phyloP scores from a whole-genome alignment of 495 filamentous ascomycete species.

The Tirmania nivea region DNA sequence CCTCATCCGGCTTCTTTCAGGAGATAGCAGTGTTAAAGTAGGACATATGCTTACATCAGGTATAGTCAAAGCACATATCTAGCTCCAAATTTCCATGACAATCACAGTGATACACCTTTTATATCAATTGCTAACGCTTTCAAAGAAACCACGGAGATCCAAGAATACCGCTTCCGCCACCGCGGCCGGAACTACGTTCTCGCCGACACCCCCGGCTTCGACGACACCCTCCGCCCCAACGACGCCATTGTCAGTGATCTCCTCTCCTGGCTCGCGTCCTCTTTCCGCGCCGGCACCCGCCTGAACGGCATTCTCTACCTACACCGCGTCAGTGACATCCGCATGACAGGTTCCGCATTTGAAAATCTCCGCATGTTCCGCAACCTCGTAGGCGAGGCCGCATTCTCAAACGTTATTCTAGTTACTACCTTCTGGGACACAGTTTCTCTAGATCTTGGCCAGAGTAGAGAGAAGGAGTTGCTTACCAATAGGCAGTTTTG shows the following conservation, averaged over 20 bases:
- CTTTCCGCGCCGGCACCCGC: slow-evolving; percentile 7
- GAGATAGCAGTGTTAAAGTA: too few relatives aligned
- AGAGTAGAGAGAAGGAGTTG: too few relatives aligned
- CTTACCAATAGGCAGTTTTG: too few relatives aligned
- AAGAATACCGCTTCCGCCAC: too few relatives aligned
- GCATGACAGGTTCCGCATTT: slow-evolving; percentile 15
- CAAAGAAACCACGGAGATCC: too few relatives aligned
- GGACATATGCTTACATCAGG: too few relatives aligned
- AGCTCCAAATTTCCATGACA: too few relatives aligned
- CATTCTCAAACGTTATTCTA: slow-evolving; percentile 8
- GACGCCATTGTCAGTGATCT: slow-evolving; percentile 22
- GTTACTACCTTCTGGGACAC: slow-evolving; percentile 12
- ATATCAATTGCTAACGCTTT: too few relatives aligned
- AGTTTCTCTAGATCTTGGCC: neutral
- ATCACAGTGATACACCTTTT: too few relatives aligned
- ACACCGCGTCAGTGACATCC: slow-evolving; percentile 20
- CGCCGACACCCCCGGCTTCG: slow-evolving; percentile 26
- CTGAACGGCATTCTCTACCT: slow-evolving; percentile 22
- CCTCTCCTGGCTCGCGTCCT: slow-evolving; percentile 10
- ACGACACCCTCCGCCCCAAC: slow-evolving; percentile 21
- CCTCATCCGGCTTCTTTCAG: too few relatives aligned
- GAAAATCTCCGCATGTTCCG: slow-evolving; percentile 23
- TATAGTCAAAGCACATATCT: too few relatives aligned
- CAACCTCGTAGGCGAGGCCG: slow-evolving; percentile 18
- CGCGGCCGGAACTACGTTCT: slow-evolving; percentile 3